A percentile compares a stretch with the other conserved stretches of the same genome.
Evolutionary conservation across 2,329 filamentous ascomycete species (phyloP).

Genomic region (Lecanicillium sp.): DNA sequence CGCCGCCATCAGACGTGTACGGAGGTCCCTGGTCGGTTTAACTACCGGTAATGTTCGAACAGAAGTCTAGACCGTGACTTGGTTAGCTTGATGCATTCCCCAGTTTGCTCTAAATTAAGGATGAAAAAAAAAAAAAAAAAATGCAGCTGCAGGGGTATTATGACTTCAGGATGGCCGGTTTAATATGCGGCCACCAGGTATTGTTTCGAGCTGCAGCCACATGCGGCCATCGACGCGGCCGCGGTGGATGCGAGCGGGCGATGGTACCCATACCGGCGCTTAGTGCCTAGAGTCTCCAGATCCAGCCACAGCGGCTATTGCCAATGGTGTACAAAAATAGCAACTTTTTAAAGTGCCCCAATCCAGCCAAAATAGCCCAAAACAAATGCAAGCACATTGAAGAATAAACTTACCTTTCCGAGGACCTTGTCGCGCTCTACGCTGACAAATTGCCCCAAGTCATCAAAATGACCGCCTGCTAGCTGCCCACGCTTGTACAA

Average conservation of each 20-base stretch:
- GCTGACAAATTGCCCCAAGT: conserved; percentile 73
- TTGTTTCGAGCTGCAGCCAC: no score
- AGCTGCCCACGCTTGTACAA: conserved; percentile 76
- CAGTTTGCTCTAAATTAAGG: not conserved
- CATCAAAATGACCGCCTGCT: conserved; percentile 72
- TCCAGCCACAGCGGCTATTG: no score
- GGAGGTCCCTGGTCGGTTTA: conserved; percentile 75
- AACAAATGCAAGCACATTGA: conserved; percentile 11
- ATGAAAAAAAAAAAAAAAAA: not conserved
- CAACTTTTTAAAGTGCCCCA: conserved; percentile 11
- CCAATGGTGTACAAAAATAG: conserved; percentile 6
- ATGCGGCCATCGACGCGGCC: conserved; percentile 7
- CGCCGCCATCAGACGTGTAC: conserved; percentile 67
- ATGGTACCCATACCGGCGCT: conserved; percentile 6
- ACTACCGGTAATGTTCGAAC: conserved; percentile 59
- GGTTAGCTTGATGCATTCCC: conserved; percentile 10
- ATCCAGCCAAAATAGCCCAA: conserved; percentile 13
- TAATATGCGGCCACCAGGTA: conserved; percentile 5
- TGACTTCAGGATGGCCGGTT: no score
- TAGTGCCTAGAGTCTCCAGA: not conserved
- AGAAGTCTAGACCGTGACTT: conserved; percentile 42
- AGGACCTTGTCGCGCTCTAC: conserved; percentile 82
- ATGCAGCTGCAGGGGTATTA: no score
- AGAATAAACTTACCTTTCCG: conserved; percentile 54
- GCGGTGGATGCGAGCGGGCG: conserved; percentile 4